A percentile compares a stretch with the other conserved stretches of the same genome.
Conservation (phyloP, 2,329 filamentous ascomycete species). For the Pseudogymnoascus sp. region DNA sequence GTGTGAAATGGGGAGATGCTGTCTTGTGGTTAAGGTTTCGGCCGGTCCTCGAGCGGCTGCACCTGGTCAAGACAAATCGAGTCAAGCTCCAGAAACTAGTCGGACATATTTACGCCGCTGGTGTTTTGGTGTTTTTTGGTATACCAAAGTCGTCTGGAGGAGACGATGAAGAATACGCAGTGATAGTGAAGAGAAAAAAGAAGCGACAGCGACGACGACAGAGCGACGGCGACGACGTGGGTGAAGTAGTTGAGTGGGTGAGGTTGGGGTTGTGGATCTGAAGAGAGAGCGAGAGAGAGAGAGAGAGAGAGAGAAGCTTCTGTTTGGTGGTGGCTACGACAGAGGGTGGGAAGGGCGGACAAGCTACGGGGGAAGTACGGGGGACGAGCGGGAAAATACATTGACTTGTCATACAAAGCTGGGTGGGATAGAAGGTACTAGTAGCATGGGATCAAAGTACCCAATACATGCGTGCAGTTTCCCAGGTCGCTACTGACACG, state of each 20-base stretch:
- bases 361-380: neutral
- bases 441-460: neutral
- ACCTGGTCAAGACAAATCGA: neutral
- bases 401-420: neutral
- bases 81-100: slow-evolving; percentile 8
- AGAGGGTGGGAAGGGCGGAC: neutral
- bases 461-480: neutral
- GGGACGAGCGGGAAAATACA: neutral
- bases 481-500: neutral
- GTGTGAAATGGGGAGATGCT: neutral
- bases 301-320: neutral
- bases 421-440: neutral
- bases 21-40: slow-evolving; percentile 5
- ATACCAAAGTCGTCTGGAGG: neutral
- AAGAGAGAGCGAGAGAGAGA: neutral
- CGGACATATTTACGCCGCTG: neutral
- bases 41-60: neutral
- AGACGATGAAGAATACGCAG: neutral
- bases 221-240: neutral
- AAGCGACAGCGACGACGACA: neutral
- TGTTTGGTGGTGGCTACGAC: neutral
- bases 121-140: neutral
- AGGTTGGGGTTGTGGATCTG: neutral
- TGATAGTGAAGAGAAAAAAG: neutral
- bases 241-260: neutral